A percentile compares a stretch with the other conserved stretches of the same genome.
phyloP scores from a whole-genome alignment of 345 rosid genomes.

The Moringa oleifera region DNA sequence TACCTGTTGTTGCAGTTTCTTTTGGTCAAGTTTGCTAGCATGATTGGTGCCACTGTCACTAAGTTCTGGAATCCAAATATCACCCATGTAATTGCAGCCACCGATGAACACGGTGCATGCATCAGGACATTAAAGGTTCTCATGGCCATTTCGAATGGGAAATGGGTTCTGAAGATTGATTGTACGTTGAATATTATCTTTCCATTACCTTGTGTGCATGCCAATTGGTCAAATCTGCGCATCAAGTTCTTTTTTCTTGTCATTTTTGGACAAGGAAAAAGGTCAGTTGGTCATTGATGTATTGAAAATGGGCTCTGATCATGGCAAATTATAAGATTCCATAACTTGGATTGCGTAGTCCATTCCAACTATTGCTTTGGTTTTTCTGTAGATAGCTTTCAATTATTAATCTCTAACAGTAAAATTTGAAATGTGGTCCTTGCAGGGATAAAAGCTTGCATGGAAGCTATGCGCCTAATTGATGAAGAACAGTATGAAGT shows the following conservation, averaged over 20 bases:
- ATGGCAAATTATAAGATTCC: no score
- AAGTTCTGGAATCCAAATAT: slow-evolving; percentile 74
- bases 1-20: slow-evolving; percentile 33
- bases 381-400: no score
- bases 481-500: slow-evolving; percentile 74
- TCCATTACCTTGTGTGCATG: no score
- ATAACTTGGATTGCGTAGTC: background rate
- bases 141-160: slow-evolving; percentile 74
- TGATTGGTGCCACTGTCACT: slow-evolving; percentile 48
- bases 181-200: slow-evolving; percentile 42
- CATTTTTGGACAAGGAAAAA: no score
- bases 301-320: no score
- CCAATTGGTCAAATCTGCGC: no score
- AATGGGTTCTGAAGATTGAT: slow-evolving; percentile 67
- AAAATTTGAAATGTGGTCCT: background rate
- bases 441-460: slow-evolving; percentile 82
- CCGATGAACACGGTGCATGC: slow-evolving; percentile 65
- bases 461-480: slow-evolving; percentile 42
- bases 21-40: slow-evolving; percentile 51
- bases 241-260: no score
- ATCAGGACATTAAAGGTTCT: slow-evolving; percentile 79
- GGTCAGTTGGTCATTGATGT: no score
- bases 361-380: background rate
- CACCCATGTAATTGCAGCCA: slow-evolving; percentile 83
- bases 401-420: background rate